Evolutionary conservation across 345 rosid genomes (phyloP).

Genomic region (Eucalyptus curtisii): DNA sequence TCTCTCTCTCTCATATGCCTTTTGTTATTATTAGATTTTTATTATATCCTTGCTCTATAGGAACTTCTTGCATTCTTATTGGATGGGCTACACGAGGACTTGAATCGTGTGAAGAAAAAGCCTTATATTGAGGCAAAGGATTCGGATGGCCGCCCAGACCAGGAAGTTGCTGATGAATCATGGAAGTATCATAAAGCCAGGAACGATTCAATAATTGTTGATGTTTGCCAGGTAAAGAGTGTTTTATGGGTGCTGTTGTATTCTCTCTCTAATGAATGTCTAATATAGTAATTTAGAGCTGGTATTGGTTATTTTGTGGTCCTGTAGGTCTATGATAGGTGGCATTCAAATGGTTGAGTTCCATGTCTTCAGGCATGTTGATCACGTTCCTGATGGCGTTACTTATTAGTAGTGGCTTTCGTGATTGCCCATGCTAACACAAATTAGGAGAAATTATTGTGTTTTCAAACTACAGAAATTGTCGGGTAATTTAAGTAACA

Average conservation of each 20-base stretch:
- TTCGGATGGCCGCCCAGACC: conserved; percentile 66
- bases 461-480: not conserved
- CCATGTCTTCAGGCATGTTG: not conserved
- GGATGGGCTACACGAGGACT: conserved; percentile 92
- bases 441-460: not conserved
- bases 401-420: not conserved
- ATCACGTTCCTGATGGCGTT: not conserved
- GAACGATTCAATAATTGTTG: conserved; percentile 95
- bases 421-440: not conserved
- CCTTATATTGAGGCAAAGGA: conserved; percentile 88
- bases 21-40: not conserved
- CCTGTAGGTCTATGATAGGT: not conserved
- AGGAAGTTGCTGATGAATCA: conserved; percentile 79
- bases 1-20: not conserved
- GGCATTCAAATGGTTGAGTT: not conserved
- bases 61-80: conserved; percentile 84
- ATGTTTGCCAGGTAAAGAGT: conserved; percentile 71
- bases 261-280: not conserved
- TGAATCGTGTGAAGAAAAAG: conserved; percentile 79
- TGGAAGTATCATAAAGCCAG: conserved; percentile 92
- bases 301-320: not conserved
- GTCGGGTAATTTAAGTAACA: not conserved
- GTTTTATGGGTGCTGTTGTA: not conserved
- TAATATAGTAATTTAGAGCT: not conserved
- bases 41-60: conserved; percentile 8